Base-by-base conservation (phyloP, 345 rosid species). In the Physaria fendleri region DNA sequence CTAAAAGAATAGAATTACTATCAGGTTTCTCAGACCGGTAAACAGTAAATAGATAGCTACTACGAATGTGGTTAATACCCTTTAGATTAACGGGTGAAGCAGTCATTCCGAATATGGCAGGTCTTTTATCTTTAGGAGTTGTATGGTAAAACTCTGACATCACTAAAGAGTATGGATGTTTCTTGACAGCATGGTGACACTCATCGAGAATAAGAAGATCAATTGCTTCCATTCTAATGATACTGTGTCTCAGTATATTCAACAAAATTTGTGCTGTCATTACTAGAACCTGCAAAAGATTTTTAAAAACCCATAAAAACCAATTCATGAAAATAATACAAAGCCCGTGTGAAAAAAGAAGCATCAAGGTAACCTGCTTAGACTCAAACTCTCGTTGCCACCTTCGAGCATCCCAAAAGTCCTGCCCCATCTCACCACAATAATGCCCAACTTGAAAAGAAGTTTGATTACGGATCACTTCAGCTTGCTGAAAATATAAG, bases 91-190 rank as follows among this genome's bases (percentile, higher is more conserved):
- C 99, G 41, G 99, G 99, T 8, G 99, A 93, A 59, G 99, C 99
- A 56, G 99, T 93, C 99, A 93, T 93, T 68, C 99, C 99, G 70
- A 93, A 93, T 46, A 93, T 83, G 43, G 94, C 76, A 20, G 99
- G 99, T 68, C 97, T 80, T 73, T 79, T 89, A 66, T 93, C 95
- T 76, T 89, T 93, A 10, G 78, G 67, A 0, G 94, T 83, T 17
- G 95, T 93, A 55, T 93, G 99, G 73, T 93, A 93, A 41, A 93
- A 93, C 76, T 93, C 99, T 3, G 99, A 93, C 99, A 93, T 93
- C 71, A 93, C 99, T 37, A 93, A 65, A 5, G 99, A 89, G 79
- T 93, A 93, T 10, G 97, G 99, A 73, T 93, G 99, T 64, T 93
- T 93, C 85, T 93, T 93, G 64, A 93, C 99, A 66, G 99, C 99